Conservation (phyloP, 2,329 filamentous ascomycete species). For the Penicillium sp. region DNA sequence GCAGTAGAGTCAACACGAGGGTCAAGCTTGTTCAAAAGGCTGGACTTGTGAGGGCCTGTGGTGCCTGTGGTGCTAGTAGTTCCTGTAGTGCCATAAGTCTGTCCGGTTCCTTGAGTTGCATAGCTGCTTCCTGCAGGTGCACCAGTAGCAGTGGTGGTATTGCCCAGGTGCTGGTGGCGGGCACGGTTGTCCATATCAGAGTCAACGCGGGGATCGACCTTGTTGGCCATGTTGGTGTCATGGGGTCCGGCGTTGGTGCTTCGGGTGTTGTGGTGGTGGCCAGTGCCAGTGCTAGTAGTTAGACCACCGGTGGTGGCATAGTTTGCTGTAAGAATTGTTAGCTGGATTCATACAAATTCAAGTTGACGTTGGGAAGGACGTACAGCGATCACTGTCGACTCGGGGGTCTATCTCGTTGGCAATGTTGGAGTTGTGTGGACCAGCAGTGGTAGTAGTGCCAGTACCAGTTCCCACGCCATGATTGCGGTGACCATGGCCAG, state of each 20-base stretch:
- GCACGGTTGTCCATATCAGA: constrained; percentile 20
- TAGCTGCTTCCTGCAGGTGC: constrained; percentile 14
- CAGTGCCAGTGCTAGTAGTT: neutral
- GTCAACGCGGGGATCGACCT: constrained; percentile 40
- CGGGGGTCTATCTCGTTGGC: constrained; percentile 36
- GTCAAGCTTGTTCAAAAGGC: constrained; percentile 48
- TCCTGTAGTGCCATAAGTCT: constrained; percentile 9
- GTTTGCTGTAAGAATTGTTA: constrained; percentile 35
- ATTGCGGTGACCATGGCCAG: constrained; percentile 28
- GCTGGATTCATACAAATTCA: neutral
- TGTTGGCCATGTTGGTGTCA: constrained; percentile 27
- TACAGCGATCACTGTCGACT: constrained; percentile 26
- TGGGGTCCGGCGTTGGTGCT: constrained; percentile 37
- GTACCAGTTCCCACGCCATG: constrained; percentile 19
- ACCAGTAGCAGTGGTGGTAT: constrained; percentile 1
- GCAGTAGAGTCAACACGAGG: constrained; percentile 53
- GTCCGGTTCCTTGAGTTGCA: constrained; percentile 11
- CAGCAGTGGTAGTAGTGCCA: constrained; percentile 18
- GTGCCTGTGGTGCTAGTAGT: no score
- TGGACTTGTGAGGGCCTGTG: constrained; percentile 42
- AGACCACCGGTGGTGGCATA: constrained; percentile 18
- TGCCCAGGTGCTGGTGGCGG: constrained; percentile 12
- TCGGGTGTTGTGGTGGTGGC: constrained; percentile 13
- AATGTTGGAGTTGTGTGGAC: constrained; percentile 35
- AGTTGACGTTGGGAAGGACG: neutral